Percentiles rank a stretch among this genome's conserved stretches.
Evolutionary conservation across 208 protist species (phyloP).

Genomic region (Acanthamoeba triangularis): DNA sequence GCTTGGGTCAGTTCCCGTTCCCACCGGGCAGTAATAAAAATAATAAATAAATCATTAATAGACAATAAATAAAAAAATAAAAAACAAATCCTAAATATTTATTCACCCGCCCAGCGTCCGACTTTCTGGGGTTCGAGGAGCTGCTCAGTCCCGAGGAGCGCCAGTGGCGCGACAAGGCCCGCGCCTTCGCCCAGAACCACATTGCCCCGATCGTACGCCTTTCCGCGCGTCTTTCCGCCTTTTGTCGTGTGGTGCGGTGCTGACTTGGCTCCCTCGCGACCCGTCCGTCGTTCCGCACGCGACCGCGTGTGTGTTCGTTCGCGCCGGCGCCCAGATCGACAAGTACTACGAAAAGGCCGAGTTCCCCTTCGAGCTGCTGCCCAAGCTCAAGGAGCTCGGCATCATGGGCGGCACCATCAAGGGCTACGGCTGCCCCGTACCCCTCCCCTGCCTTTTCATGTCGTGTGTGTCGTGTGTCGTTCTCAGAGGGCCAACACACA

Average conservation of each 20-base stretch:
- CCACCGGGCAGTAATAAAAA: too few relatives aligned
- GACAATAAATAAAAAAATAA: background rate
- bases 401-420: constrained; percentile 76
- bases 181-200: constrained; percentile 17
- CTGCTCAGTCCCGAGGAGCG: constrained; percentile 1
- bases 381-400: constrained; percentile 73
- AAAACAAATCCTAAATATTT: background rate
- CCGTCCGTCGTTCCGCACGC: too few relatives aligned
- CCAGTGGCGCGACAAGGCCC: constrained; percentile 25
- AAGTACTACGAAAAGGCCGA: constrained; percentile 84
- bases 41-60: too few relatives aligned
- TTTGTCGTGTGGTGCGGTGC: background rate
- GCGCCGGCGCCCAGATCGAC: too few relatives aligned
- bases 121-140: constrained; percentile 16
- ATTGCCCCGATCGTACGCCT: constrained; percentile 4
- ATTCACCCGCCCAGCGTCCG: background rate
- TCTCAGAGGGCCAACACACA: background rate
- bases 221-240: too few relatives aligned
- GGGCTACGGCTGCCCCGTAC: constrained; percentile 77
- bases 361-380: constrained; percentile 75
- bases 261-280: too few relatives aligned
- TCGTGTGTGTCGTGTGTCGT: background rate
- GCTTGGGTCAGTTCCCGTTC: background rate
- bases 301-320: too few relatives aligned
- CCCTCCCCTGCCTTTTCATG: background rate